A percentile compares a stretch with the other conserved stretches of the same genome.
phyloP scores from a whole-genome alignment of 2,329 filamentous ascomycete genomes.

The Penicillium sp. region DNA sequence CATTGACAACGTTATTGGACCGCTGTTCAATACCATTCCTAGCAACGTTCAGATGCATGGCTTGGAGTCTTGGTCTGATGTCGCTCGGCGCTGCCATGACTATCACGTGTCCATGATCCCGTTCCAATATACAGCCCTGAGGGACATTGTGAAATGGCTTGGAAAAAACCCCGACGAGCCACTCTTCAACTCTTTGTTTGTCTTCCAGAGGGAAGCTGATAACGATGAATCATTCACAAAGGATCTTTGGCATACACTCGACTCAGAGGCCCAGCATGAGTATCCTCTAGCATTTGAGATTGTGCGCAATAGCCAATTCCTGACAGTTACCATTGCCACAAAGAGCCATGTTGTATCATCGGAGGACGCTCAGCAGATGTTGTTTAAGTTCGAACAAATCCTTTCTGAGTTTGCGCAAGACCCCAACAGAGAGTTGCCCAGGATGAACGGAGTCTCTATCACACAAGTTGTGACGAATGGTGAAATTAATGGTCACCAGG shows the following conservation, averaged over 20 bases:
- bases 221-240: slow-evolving; percentile 23
- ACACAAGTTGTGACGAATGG: slow-evolving; percentile 1
- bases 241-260: slow-evolving; percentile 55
- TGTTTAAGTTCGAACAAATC: slow-evolving; percentile 44
- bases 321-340: slow-evolving; percentile 61
- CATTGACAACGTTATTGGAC: slow-evolving; percentile 69
- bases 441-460: slow-evolving; percentile 10
- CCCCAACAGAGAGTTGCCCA: slow-evolving; percentile 21
- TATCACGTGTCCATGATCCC: slow-evolving; percentile 67
- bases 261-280: slow-evolving; percentile 55
- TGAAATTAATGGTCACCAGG: not conserved
- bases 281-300: slow-evolving; percentile 78
- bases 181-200: slow-evolving; percentile 78
- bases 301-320: slow-evolving; percentile 49
- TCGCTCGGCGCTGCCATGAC: slow-evolving; percentile 65
- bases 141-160: slow-evolving; percentile 78
- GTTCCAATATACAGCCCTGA: slow-evolving; percentile 75
- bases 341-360: slow-evolving; percentile 47
- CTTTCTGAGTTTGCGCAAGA: slow-evolving; percentile 38
- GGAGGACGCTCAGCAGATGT: slow-evolving; percentile 37
- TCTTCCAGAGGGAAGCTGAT: slow-evolving; percentile 63
- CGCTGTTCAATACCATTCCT: slow-evolving; percentile 86
- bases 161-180: slow-evolving; percentile 53
- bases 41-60: slow-evolving; percentile 54
- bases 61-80: slow-evolving; percentile 56